Conservation (phyloP, 2,329 filamentous ascomycete species). For the Periconia sp. region DNA sequence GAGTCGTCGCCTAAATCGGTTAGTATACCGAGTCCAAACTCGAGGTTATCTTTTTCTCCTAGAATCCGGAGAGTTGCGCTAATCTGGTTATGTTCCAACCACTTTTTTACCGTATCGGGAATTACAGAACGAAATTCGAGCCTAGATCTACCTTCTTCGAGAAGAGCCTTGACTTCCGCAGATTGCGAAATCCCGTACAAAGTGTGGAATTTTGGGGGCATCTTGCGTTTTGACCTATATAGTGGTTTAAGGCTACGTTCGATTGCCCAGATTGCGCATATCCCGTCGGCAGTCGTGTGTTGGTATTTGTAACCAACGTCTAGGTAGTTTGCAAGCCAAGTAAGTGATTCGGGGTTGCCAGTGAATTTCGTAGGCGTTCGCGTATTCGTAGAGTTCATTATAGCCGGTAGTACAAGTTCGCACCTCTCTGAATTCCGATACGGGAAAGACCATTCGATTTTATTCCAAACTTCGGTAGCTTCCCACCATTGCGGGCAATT, state of each 20-base stretch:
- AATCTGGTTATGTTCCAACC: neutral
- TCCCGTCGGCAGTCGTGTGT: neutral
- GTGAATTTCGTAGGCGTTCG: neutral
- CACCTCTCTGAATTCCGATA: no score
- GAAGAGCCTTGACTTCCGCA: neutral
- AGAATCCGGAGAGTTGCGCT: neutral
- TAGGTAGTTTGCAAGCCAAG: neutral
- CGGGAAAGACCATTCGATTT: no score
- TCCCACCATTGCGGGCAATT: no score
- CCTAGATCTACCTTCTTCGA: neutral
- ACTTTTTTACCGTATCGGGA: neutral
- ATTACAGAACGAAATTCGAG: no score
- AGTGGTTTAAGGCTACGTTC: slow-evolving; percentile 3
- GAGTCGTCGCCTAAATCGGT: neutral
- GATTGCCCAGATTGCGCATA: slow-evolving; percentile 4
- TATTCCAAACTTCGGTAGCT: no score
- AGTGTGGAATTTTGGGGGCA: neutral
- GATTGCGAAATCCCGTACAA: neutral
- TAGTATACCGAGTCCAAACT: neutral
- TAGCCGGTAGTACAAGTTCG: no score
- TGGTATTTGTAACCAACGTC: neutral
- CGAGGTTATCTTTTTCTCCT: neutral
- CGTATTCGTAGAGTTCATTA: no score
- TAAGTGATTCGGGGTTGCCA: neutral
- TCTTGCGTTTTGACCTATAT: neutral